Evolutionary conservation across 2,329 filamentous ascomycete species (phyloP).

Genomic region (Cercospora zeae-maydis): DNA sequence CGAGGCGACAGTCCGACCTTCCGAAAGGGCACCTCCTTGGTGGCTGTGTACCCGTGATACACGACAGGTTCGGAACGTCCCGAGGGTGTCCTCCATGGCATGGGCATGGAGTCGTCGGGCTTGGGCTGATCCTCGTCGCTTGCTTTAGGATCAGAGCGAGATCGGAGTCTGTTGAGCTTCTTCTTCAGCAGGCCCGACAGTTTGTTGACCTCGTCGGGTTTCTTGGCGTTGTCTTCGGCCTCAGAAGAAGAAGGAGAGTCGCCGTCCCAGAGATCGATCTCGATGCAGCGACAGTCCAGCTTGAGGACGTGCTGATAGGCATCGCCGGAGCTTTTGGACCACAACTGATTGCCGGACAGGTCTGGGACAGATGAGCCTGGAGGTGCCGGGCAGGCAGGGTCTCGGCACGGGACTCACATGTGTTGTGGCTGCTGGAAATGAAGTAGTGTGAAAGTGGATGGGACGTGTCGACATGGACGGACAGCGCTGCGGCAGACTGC

Average conservation of each 20-base stretch:
- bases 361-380: constrained; percentile 47
- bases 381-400: constrained; percentile 61
- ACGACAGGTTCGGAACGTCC: constrained; percentile 33
- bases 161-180: constrained; percentile 28
- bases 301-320: constrained; percentile 68
- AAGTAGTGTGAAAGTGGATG: constrained; percentile 81
- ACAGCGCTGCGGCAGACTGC: constrained; percentile 19
- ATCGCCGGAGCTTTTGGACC: constrained; percentile 70
- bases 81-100: constrained; percentile 30
- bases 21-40: constrained; percentile 79
- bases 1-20: constrained; percentile 62
- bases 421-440: constrained; percentile 93
- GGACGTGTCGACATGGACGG: constrained; percentile 27
- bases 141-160: constrained; percentile 18
- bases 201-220: constrained; percentile 36
- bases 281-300: constrained; percentile 80
- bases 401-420: constrained; percentile 61
- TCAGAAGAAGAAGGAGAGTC: constrained; percentile 44
- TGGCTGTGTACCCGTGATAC: constrained; percentile 65
- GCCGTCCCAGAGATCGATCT: constrained; percentile 94
- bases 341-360: constrained; percentile 78
- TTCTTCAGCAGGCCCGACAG: constrained; percentile 32
- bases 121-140: constrained; percentile 14
- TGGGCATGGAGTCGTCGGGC: constrained; percentile 25
- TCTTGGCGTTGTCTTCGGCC: constrained; percentile 25